phyloP scores from a whole-genome alignment of 2,329 filamentous ascomycete species.

The Xylariales sp. region DNA sequence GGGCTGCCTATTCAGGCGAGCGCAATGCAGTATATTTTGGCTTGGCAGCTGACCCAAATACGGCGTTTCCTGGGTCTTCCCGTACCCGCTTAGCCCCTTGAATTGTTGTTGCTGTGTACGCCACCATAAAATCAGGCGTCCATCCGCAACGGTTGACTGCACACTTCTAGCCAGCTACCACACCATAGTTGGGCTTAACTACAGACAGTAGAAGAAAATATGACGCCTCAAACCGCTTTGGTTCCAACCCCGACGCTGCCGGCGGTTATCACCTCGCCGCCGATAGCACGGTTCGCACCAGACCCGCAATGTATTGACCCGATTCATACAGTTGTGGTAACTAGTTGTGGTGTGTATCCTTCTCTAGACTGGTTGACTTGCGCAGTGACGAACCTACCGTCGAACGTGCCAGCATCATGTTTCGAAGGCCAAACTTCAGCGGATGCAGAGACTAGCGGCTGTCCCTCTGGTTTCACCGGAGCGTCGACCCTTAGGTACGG shows the following conservation, averaged over 20 bases:
- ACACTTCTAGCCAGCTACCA: background rate
- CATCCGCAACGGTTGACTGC: background rate
- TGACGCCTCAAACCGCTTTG: constrained; percentile 26
- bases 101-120: background rate
- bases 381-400: constrained; percentile 25
- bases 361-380: constrained; percentile 35
- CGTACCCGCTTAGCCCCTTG: background rate
- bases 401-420: constrained; percentile 19
- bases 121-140: constrained; percentile 6
- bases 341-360: constrained; percentile 20
- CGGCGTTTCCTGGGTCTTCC: background rate
- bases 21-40: background rate
- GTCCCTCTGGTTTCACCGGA: constrained; percentile 29
- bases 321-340: constrained; percentile 32
- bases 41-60: constrained; percentile 1
- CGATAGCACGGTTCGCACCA: constrained; percentile 31
- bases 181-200: background rate
- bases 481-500: background rate
- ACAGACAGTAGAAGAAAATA: constrained; percentile 12
- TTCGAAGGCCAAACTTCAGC: constrained; percentile 18
- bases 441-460: constrained; percentile 23
- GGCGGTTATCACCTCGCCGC: constrained; percentile 27
- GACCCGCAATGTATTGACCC: constrained; percentile 28
- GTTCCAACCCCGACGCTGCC: constrained; percentile 15
- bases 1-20: constrained; percentile 5